Percentiles rank a stretch among this genome's conserved stretches.
These are phyloP conservation scores for Micractinium conductrix DNA, from an alignment of 139 green algal species.

Conservation along the genomic window DNA sequence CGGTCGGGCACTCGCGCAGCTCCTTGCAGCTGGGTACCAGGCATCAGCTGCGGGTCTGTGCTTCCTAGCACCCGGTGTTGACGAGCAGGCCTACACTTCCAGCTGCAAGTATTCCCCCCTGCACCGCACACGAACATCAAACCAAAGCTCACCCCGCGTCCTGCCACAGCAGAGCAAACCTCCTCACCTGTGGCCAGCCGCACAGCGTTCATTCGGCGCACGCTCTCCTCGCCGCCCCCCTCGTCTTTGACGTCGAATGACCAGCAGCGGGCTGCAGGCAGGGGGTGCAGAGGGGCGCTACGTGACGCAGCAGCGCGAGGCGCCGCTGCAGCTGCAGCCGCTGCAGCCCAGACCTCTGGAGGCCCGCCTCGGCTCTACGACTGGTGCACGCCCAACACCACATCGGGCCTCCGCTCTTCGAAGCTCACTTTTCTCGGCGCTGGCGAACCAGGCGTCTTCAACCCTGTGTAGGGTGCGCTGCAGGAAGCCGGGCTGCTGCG, in stretches of 20 bases:
- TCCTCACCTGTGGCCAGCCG: slow-evolving; percentile 11
- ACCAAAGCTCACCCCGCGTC: background rate
- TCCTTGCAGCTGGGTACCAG: too few species aligned
- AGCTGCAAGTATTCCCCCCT: background rate
- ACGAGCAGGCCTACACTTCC: background rate
- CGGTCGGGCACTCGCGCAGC: too few species aligned
- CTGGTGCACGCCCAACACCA: too few species aligned
- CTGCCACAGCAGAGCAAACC: background rate
- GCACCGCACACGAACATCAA: background rate
- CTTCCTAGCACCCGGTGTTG: too few species aligned
- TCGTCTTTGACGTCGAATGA: slow-evolving; percentile 13
- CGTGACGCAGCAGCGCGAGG: background rate
- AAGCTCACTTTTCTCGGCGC: slow-evolving; percentile 9
- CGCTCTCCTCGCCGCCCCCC: background rate
- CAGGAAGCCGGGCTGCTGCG: background rate
- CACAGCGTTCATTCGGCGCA: slow-evolving; percentile 4
- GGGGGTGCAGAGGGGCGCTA: background rate
- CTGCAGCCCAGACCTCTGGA: background rate
- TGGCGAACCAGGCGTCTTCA: slow-evolving; percentile 5
- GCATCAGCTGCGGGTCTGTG: too few species aligned
- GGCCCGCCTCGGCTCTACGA: too few species aligned
- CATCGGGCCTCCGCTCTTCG: too few species aligned
- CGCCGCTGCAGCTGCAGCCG: background rate
- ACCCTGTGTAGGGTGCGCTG: background rate
- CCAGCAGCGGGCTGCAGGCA: slow-evolving; percentile 9